Evolutionary conservation across 2,329 filamentous ascomycete genomes (phyloP), one percentile per base, ranked within the genome.

Genomic region (Scedosporium dehoogii): DNA sequence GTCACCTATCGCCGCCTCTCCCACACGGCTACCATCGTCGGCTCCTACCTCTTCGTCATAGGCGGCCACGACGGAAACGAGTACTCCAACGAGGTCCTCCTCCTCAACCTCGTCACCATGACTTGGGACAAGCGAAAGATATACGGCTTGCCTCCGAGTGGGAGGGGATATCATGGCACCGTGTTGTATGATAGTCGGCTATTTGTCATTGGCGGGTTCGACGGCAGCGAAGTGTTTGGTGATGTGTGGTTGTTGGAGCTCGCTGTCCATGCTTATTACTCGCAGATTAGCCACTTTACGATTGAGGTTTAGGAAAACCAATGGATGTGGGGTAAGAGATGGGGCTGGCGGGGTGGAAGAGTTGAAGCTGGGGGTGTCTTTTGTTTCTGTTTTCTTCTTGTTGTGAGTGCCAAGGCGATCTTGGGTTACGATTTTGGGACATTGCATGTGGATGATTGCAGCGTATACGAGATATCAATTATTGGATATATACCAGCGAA

Each of bases 31-130:
- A 89, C 86, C 18, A 82, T 89, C 51, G 85, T 89, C 14, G 86
- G 86, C 16, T 87, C 84, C 4, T 89, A 88, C 69, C 78, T 89
- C 1, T 89, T 89, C 66, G 84, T 89, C 18, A 79, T 89, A 12
- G 86, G 86, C 56, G 86, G 86, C 27, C 86, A 89, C 73, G 86
- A 89, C 71, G 86, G 86, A 58, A 82, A 81, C 69, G 85, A 88
- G 70, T 89, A 89, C 74, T 84, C 81, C 63, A 87, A 87, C 73
- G 85, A 89, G 67, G 83, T 89, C 57, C 75, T 89, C 63, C 75
- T 89, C 59, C 78, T 89, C 38, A 89, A 89, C 70, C 78, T 89
- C 5, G 86, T 89, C 41, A 89, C 85, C 48, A 89, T 89, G 86
- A 81, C 84, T n/a, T 89, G 86, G 86, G 86, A 89, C 70, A 81